Base-by-base conservation (phyloP, 108 stramenopile genomes). In the Parmales sp. region DNA sequence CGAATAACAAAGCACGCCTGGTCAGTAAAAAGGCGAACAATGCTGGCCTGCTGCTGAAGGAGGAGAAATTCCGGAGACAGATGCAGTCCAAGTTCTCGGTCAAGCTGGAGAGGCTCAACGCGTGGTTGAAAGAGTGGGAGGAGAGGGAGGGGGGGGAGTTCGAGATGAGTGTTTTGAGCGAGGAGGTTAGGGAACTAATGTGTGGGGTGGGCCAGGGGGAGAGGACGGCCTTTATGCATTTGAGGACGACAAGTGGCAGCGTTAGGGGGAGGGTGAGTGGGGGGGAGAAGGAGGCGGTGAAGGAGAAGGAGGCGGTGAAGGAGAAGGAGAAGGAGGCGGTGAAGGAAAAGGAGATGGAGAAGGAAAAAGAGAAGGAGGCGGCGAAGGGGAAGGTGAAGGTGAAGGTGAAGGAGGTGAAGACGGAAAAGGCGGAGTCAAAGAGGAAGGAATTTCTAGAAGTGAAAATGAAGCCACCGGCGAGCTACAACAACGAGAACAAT, bases 41-140 rank as follows among this genome's bases (percentile, higher is more conserved):
- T n/a, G 83, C 87, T 45, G 69, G 80, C 5, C 46, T 69, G 9
- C 69, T 89, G 7, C 69, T 87, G 31, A 86, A 85, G 51, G 88
- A 91, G 67, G 90, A 88, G 69, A 74, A 81, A 11, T 89, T 80
- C 67, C 74, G 90, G 26, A 89, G 87, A 50, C 87, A 91, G 63
- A 91, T 89, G 86, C 80, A 89, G 73, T 41, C 68, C 3, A 91
- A 83, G 68, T 88, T 89, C 67, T 66, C 74, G 9, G 41, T 82
- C 1, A 86, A 89, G 66, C 78, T 89, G 31, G 81, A 80, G 31
- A 73, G 80, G 38, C 78, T 91, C 5, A 66, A 77, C 4, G 60
- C 70, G 26, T 48, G 80, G 11, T 79, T 89, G 26, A 70, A 77
- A 54, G 67, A 69, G 31, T 91, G 90, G 90, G 74, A 82, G 51